Percentiles rank a stretch among this genome's conserved stretches.
phyloP scores from a whole-genome alignment of 2,329 filamentous ascomycete genomes.

The Sporothrix phasma region DNA sequence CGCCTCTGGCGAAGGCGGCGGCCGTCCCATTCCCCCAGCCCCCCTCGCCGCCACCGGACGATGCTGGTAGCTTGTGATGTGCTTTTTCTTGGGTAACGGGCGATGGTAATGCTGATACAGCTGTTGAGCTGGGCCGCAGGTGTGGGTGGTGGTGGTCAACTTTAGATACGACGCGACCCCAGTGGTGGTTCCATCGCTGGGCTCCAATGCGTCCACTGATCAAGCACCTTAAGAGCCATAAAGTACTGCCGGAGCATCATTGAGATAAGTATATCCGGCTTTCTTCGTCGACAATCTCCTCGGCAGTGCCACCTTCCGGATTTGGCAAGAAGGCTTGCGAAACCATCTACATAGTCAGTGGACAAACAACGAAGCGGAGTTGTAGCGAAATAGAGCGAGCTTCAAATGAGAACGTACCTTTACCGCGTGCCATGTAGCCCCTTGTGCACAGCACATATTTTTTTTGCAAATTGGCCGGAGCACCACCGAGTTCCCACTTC shows the following conservation, averaged over 20 bases:
- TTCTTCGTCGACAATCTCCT: conserved; percentile 75
- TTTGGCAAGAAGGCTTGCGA: conserved; percentile 61
- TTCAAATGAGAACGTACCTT: conserved; percentile 33
- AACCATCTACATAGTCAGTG: conserved; percentile 50
- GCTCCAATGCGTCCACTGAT: conserved; percentile 67
- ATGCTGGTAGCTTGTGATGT: background rate
- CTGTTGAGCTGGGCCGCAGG: conserved; percentile 28
- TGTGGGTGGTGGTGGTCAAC: conserved; percentile 45
- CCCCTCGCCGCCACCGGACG: conserved; percentile 10
- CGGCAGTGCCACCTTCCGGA: conserved; percentile 65
- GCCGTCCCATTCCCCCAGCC: conserved; percentile 31
- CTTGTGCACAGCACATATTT: conserved; percentile 68
- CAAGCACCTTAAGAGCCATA: conserved; percentile 71
- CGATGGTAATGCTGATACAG: background rate
- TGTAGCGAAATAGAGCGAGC: background rate
- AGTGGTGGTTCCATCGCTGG: conserved; percentile 53
- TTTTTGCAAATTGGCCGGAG: conserved; percentile 50
- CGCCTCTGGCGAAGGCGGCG: conserved; percentile 29
- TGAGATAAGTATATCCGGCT: conserved; percentile 77
- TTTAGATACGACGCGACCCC: conserved; percentile 53
- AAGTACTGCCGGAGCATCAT: conserved; percentile 87
- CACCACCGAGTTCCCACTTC: conserved; percentile 49
- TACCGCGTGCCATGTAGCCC: conserved; percentile 82
- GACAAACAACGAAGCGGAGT: background rate
- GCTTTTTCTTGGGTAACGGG: no score